Conservation (phyloP, 495 filamentous ascomycete species). For the Trypethelium eluteriae region DNA sequence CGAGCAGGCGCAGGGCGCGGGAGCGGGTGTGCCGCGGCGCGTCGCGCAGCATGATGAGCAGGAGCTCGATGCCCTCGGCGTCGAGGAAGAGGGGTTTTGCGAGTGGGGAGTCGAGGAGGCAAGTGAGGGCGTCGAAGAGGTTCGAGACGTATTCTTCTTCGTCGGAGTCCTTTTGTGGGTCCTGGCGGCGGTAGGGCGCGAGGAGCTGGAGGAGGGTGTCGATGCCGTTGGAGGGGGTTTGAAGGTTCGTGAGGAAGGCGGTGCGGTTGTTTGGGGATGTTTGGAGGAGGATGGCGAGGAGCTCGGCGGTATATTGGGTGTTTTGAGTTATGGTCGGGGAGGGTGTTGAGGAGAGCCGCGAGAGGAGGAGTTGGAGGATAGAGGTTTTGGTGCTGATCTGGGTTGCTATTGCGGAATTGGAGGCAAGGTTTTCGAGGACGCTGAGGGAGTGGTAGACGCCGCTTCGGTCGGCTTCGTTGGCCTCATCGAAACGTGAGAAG, state of each 20-base stretch:
- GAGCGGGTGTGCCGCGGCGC: constrained; percentile 56
- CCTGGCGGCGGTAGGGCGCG: constrained; percentile 79
- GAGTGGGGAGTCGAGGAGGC: constrained; percentile 62
- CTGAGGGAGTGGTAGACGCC: constrained; percentile 82
- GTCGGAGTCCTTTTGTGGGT: constrained; percentile 76
- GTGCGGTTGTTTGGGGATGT: constrained; percentile 57
- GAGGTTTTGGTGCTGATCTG: constrained; percentile 59
- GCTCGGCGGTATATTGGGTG: constrained; percentile 89
- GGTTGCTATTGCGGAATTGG: constrained; percentile 57
- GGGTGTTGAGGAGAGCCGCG: constrained; percentile 59
- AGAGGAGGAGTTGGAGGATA: constrained; percentile 68
- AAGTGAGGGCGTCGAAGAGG: constrained; percentile 74
- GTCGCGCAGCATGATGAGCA: constrained; percentile 78
- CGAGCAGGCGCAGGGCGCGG: constrained; percentile 68
- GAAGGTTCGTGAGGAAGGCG: constrained; percentile 39
- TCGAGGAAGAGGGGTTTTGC: constrained; percentile 81
- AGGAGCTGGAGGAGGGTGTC: constrained; percentile 77
- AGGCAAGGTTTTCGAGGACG: constrained; percentile 80
- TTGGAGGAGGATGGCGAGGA: constrained; percentile 78
- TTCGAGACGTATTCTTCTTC: constrained; percentile 96
- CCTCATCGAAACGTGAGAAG: constrained; percentile 74
- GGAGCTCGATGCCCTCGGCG: constrained; percentile 86
- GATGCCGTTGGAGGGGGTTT: constrained; percentile 56
- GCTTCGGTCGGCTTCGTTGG: constrained; percentile 63
- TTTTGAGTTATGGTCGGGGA: constrained; percentile 61